Conservation (phyloP, 768 basidiomycete genomes). For the Mycena vulgaris region DNA sequence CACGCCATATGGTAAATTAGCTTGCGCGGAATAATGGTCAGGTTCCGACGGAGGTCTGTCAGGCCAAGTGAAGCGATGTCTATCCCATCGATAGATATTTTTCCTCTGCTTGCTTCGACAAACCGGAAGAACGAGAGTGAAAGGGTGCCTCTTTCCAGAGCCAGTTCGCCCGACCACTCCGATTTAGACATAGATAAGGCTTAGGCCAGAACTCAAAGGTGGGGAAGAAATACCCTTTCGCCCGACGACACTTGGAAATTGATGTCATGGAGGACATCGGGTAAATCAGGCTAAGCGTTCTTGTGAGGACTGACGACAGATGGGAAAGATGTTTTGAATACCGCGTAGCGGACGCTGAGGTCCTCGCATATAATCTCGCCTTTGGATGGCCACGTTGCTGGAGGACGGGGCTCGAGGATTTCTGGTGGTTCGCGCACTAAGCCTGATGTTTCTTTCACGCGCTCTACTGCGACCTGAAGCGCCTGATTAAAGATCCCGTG, state of each 20-base stretch:
- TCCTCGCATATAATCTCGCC: constrained; percentile 81
- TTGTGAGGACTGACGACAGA: background rate
- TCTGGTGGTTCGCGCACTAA: constrained; percentile 84
- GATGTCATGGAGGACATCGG: constrained; percentile 81
- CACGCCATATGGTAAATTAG: too few species aligned
- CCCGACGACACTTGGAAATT: constrained; percentile 29
- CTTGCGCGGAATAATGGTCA: constrained; percentile 82
- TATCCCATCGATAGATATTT: constrained; percentile 69
- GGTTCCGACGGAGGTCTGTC: constrained; percentile 74
- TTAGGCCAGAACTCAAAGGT: background rate
- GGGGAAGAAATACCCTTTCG: constrained; percentile 27
- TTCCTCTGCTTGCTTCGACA: constrained; percentile 77
- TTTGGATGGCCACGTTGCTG: constrained; percentile 82
- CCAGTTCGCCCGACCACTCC: constrained; percentile 59
- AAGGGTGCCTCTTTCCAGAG: constrained; percentile 85
- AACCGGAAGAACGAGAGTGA: constrained; percentile 90
- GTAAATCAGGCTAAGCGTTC: constrained; percentile 80
- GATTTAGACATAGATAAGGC: background rate
- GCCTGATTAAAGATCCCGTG: background rate
- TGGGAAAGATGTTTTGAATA: constrained; percentile 50
- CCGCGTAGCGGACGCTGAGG: constrained; percentile 83
- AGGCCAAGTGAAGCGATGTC: constrained; percentile 44
- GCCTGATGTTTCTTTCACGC: constrained; percentile 93
- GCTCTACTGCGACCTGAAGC: constrained; percentile 65
- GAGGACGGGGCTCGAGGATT: constrained; percentile 86